These are phyloP conservation scores for Trifolium fragiferum DNA, from an alignment of 306 rosid genomes.

Conservation along the genomic window DNA sequence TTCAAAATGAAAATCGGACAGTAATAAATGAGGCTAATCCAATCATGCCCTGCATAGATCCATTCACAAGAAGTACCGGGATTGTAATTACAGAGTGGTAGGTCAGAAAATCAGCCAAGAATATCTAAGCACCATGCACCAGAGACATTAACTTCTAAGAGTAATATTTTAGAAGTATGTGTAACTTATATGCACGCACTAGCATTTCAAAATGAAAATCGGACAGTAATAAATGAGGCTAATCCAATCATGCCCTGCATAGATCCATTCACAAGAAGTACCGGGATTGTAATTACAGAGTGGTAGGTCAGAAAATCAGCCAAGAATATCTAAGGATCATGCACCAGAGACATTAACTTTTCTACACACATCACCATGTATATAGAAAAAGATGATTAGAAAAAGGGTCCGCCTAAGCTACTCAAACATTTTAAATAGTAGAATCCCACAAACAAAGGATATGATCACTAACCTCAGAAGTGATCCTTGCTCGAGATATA, in stretches of 20 bases:
- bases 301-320: background rate
- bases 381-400: background rate
- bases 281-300: conserved; percentile 13
- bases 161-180: conserved; percentile 15
- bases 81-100: no score
- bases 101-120: no score
- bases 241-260: conserved; percentile 20
- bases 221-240: conserved; percentile 22
- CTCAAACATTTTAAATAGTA: conserved; percentile 10
- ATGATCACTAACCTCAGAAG: conserved; percentile 66
- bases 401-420: background rate
- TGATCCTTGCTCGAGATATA: conserved; percentile 74
- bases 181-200: conserved; percentile 20
- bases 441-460: conserved; percentile 13
- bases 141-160: no score
- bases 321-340: conserved; percentile 18
- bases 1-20: conserved; percentile 16
- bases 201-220: conserved; percentile 12
- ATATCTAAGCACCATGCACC: no score
- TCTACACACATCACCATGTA: background rate
- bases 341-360: background rate
- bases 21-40: conserved; percentile 23
- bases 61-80: no score
- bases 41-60: conserved; percentile 22
- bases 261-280: conserved; percentile 26